phyloP scores from a whole-genome alignment of 2,329 filamentous ascomycete genomes.

The Cladophialophora exuberans region DNA sequence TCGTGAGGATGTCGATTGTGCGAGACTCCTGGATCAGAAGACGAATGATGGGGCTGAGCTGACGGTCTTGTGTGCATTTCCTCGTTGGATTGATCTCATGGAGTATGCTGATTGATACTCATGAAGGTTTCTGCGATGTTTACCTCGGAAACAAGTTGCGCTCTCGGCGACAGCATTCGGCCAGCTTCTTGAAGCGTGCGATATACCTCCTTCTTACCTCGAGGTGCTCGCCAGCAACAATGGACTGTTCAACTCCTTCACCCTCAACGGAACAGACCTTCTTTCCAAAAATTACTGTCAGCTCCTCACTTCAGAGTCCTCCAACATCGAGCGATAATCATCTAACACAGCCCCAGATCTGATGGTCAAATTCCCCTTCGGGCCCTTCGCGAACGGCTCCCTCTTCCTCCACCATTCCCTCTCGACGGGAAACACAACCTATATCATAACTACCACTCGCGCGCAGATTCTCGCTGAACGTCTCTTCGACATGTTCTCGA shows the following conservation, averaged over 20 bases:
- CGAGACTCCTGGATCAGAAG: not conserved
- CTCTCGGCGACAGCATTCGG: not conserved
- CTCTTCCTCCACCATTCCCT: conserved; percentile 3
- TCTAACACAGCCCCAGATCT: not conserved
- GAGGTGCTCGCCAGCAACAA: conserved; percentile 12
- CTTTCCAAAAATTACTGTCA: not conserved
- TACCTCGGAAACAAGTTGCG: not conserved
- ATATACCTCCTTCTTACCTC: conserved; percentile 7
- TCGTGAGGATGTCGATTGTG: not conserved
- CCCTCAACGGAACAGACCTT: not conserved
- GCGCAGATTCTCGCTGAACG: conserved; percentile 3
- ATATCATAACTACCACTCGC: not conserved
- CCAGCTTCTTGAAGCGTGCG: conserved; percentile 7
- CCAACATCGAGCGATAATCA: not conserved
- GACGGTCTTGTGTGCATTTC: not conserved
- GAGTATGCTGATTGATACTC: not conserved
- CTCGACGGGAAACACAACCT: not conserved
- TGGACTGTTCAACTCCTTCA: conserved; percentile 3
- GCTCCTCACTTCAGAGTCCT: not conserved
- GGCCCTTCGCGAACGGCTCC: conserved; percentile 11
- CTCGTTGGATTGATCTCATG: too few species aligned
- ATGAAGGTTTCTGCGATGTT: conserved; percentile 3
- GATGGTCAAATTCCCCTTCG: conserved; percentile 11
- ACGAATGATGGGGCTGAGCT: not conserved
- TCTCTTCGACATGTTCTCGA: not conserved